These are phyloP conservation scores for Vaccinium macrocarpon DNA, from an alignment of 148 eudicot species.

Conservation along the genomic window DNA sequence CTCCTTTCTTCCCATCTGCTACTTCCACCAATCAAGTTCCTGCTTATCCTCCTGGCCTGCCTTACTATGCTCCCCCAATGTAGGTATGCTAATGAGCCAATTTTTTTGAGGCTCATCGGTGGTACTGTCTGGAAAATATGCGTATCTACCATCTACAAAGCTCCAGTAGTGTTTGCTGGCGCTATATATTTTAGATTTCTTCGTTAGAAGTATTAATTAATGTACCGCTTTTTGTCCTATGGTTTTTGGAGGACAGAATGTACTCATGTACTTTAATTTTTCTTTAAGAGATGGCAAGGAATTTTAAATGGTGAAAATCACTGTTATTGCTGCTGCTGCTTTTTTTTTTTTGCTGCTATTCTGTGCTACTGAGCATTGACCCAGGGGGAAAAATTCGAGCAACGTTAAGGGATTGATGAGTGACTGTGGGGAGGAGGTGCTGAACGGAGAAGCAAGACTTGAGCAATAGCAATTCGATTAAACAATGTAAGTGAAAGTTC, in stretches of 20 bases:
- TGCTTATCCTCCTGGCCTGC: conserved; percentile 26
- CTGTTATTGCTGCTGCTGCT: neutral
- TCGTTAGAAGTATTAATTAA: neutral
- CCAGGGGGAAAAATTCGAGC: neutral
- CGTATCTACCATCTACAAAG: neutral
- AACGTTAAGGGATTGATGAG: no score
- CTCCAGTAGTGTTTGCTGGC: neutral
- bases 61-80: conserved; percentile 35
- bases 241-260: neutral
- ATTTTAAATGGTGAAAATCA: neutral
- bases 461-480: neutral
- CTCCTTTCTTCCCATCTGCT: conserved; percentile 20
- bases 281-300: neutral
- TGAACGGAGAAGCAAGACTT: no score
- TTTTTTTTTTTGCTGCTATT: neutral
- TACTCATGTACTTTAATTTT: neutral
- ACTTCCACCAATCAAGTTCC: conserved; percentile 24
- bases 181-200: neutral
- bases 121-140: neutral
- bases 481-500: neutral
- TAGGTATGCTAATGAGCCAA: conserved; percentile 15
- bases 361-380: neutral
- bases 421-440: neutral
- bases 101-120: neutral
- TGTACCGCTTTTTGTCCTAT: neutral